A percentile compares a stretch with the other conserved stretches of the same genome.
These are phyloP conservation scores for Rosa rugosa DNA, from an alignment of 306 rosid genomes.

Conservation along the genomic window DNA sequence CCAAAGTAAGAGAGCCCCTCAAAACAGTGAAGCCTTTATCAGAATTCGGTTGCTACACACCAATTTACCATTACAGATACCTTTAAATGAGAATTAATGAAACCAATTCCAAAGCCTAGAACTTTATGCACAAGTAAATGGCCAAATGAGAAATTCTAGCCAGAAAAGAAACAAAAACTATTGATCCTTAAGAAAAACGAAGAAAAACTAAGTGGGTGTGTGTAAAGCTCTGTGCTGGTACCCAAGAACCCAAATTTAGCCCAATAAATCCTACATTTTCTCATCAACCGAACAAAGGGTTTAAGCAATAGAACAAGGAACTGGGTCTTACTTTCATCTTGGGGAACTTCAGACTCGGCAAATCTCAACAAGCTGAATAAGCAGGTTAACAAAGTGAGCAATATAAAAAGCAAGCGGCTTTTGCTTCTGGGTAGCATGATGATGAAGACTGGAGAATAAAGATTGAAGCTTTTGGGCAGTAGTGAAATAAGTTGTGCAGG, in stretches of 20 bases:
- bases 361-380: constrained; percentile 41
- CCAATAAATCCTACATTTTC: constrained; percentile 2
- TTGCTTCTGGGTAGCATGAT: constrained; percentile 40
- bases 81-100: background rate
- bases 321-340: constrained; percentile 49
- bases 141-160: background rate
- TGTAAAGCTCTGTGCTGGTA: background rate
- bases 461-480: background rate
- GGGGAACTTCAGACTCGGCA: constrained; percentile 52
- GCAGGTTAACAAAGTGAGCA: constrained; percentile 34
- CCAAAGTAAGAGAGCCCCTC: background rate
- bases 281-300: background rate
- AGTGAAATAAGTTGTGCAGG: background rate
- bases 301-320: background rate
- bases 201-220: background rate
- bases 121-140: background rate
- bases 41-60: background rate
- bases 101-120: background rate
- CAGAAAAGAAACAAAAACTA: background rate
- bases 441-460: constrained; percentile 1
- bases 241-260: constrained; percentile 21
- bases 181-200: background rate
- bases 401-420: constrained; percentile 21
- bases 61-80: background rate
- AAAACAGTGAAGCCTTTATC: background rate